phyloP scores from a whole-genome alignment of 2,329 filamentous ascomycete species.

The Hymenoscyphus infarciens region DNA sequence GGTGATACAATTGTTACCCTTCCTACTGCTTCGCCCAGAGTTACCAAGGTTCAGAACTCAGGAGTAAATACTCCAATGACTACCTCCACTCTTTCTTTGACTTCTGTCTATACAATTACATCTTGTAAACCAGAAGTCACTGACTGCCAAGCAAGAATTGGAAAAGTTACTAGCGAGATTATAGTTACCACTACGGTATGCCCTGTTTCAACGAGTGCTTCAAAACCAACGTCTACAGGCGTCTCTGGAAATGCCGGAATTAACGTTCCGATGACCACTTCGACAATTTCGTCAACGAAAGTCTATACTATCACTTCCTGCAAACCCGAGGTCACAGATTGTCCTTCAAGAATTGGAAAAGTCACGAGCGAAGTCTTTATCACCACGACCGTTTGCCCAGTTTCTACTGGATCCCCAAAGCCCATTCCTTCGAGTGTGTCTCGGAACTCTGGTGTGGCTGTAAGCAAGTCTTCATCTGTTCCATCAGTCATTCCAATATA shows the following conservation, averaged over 20 bases:
- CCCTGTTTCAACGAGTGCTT: not conserved
- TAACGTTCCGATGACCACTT: not conserved
- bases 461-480: not conserved
- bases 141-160: slow-evolving; percentile 45
- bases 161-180: slow-evolving; percentile 21
- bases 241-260: not conserved
- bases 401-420: not conserved
- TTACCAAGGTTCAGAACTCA: not conserved
- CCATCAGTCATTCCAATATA: not conserved
- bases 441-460: not conserved
- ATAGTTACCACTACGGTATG: slow-evolving; percentile 19
- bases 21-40: not conserved
- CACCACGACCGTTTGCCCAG: slow-evolving; percentile 17
- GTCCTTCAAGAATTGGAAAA: slow-evolving; percentile 39
- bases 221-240: not conserved
- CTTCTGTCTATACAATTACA: slow-evolving; percentile 47
- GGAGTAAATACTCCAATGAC: not conserved
- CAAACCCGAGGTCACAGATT: slow-evolving; percentile 44
- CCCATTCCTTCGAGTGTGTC: not conserved
- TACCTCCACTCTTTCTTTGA: slow-evolving; percentile 31
- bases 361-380: slow-evolving; percentile 19
- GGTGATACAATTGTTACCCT: not conserved
- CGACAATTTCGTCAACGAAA: slow-evolving; percentile 11
- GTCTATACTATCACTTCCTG: slow-evolving; percentile 49
- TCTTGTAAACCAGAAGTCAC: slow-evolving; percentile 43